Evolutionary conservation across 441 rosid species (phyloP), one percentile per base, ranked within the genome.

Genomic region (Metrosideros polymorpha): DNA sequence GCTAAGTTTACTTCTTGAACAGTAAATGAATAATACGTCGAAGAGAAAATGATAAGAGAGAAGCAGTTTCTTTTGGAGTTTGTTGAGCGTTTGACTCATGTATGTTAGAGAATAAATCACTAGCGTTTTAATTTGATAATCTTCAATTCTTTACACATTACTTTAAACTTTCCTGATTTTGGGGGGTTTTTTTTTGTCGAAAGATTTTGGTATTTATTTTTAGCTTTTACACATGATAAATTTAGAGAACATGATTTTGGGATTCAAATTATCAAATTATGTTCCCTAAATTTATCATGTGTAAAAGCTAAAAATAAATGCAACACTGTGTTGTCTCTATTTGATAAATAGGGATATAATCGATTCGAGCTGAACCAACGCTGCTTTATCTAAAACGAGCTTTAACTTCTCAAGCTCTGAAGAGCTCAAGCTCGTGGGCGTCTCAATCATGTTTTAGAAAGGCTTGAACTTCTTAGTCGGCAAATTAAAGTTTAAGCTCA

Each of bases 281-380:
- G 27, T 35, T 35, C 47, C 47, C 45, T 35, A 10, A 66, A 24
- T 22, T 19, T 66, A 19, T 66, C 79, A 3, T 1, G 47, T 6
- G 27, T 2, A n/a, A 2, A 35, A 66, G 27, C 7, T 66, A 12
- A 66, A 66, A 19, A 22, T 9, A 35, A 35, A 66, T 9, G n/a
- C 43, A 1, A 19, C 10, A 0, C 8, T 19, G 9, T 12, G 24
- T 35, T 6, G 14, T 42, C 47, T 35, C 8, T 10, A 1, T 1
- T 5, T 35, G 79, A 66, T 32, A 10, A 35, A 10, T 35, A 22
- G 0, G 3, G 1, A 5, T 66, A 39, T 22, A 39, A 66, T 35
- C 13, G 2, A 66, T 6, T 71, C 8, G 7, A 71, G n/a, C 10
- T 10, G n/a, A 3, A 39, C 5, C 8, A 6, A 71, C 3, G 1